These are phyloP conservation scores for Chloromonas sp. DNA, from an alignment of 163 green algal genomes.

Conservation along the genomic window DNA sequence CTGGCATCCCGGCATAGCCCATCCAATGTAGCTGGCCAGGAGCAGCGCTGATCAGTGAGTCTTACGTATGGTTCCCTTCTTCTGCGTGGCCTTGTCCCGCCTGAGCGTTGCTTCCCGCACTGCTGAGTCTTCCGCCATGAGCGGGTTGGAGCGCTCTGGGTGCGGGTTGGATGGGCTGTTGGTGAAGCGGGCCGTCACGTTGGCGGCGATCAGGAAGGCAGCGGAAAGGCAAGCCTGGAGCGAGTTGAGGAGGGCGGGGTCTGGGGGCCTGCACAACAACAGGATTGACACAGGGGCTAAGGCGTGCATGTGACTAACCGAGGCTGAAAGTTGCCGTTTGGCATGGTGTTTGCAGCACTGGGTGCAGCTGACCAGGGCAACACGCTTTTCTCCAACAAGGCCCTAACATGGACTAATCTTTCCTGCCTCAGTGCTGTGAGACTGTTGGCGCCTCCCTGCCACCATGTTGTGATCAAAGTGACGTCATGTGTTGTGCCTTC, in stretches of 20 bases:
- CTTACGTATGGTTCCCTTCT: too few species aligned
- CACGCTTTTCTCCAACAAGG: too few species aligned
- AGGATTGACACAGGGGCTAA: neutral
- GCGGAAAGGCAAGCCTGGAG: constrained; percentile 20
- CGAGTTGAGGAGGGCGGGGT: constrained; percentile 20
- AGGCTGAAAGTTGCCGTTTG: neutral
- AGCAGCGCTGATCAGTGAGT: too few species aligned
- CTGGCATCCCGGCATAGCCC: too few species aligned
- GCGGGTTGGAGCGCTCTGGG: constrained; percentile 1
- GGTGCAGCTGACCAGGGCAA: neutral
- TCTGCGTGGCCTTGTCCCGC: neutral
- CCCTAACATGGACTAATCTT: too few species aligned
- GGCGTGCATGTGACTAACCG: neutral
- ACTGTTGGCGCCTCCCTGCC: too few species aligned
- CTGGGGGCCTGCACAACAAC: neutral
- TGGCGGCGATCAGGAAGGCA: constrained; percentile 10
- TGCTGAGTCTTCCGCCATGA: constrained; percentile 4
- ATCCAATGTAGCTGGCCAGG: too few species aligned
- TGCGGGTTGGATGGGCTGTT: neutral
- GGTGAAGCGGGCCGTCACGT: constrained; percentile 3
- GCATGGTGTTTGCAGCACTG: neutral
- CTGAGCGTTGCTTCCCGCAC: neutral
- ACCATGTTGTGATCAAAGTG: too few species aligned
- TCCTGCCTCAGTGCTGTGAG: too few species aligned
- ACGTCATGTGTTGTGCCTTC: too few species aligned